phyloP scores from a whole-genome alignment of 2,329 filamentous ascomycete genomes.

The Trichoderma koningii region DNA sequence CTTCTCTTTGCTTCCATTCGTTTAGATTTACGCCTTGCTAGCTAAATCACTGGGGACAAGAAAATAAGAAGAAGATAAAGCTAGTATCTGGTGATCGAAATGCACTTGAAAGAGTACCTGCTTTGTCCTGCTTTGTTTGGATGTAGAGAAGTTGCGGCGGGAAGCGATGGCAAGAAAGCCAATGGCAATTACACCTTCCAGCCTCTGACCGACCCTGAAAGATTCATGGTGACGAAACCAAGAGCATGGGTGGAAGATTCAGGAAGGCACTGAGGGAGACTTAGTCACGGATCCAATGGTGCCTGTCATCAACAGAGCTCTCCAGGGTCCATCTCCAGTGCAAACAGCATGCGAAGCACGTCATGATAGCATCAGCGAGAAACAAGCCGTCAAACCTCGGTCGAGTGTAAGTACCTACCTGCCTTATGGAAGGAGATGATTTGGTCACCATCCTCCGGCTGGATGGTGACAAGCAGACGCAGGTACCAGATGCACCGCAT shows the following conservation, averaged over 20 bases:
- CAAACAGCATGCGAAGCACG: not conserved
- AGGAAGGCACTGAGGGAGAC: not conserved
- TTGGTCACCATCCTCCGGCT: not conserved
- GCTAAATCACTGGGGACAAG: too few relatives aligned
- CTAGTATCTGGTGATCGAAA: too few relatives aligned
- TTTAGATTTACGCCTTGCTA: too few relatives aligned
- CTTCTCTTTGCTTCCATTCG: too few relatives aligned
- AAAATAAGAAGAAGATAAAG: too few relatives aligned
- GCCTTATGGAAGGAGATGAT: not conserved
- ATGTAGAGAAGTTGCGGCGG: not conserved
- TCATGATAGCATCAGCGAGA: not conserved
- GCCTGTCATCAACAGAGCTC: not conserved
- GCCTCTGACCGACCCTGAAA: not conserved
- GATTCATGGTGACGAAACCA: not conserved
- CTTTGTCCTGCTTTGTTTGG: not conserved
- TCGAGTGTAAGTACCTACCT: not conserved
- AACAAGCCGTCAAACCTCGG: not conserved
- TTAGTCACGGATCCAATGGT: too few relatives aligned
- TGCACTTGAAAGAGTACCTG: too few relatives aligned
- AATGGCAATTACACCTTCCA: not conserved
- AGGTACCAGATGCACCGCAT: not conserved
- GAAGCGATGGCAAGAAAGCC: not conserved
- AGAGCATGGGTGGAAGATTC: not conserved
- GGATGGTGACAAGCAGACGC: not conserved
- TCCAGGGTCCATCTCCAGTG: not conserved